phyloP scores from a whole-genome alignment of 805 yeast species.

The Nematodospora valgi region DNA sequence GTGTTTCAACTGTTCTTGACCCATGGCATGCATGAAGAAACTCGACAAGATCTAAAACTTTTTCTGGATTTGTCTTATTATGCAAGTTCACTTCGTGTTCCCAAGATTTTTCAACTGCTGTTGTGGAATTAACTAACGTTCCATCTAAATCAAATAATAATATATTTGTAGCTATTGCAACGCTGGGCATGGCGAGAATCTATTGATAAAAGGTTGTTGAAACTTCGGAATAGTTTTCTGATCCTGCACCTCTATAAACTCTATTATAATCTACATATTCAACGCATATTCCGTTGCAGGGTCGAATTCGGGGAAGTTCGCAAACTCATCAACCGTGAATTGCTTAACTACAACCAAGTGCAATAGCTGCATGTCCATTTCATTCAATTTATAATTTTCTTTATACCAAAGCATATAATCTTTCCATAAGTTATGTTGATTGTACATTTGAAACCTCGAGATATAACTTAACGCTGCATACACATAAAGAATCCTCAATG shows the following conservation, averaged over 20 bases:
- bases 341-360: conserved; percentile 5
- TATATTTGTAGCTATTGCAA: conserved; percentile 1
- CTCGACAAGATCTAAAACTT: conserved; percentile 7
- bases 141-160: conserved; percentile 20
- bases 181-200: neutral
- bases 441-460: conserved; percentile 19
- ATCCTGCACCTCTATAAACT: too few relatives aligned
- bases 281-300: conserved; percentile 8
- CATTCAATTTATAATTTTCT: conserved; percentile 8
- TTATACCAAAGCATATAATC: conserved; percentile 21
- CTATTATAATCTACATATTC: conserved; percentile 1
- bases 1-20: conserved; percentile 13
- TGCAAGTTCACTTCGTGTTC: conserved; percentile 11
- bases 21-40: conserved; percentile 17
- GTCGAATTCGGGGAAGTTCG: conserved; percentile 1
- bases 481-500: conserved; percentile 22
- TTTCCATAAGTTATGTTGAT: conserved; percentile 24
- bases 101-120: conserved; percentile 18
- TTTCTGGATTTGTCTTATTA: conserved; percentile 13
- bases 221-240: too few relatives aligned
- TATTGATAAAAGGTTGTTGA: too few relatives aligned
- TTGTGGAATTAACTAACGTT: conserved; percentile 16
- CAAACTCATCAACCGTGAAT: conserved; percentile 2
- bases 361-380: conserved; percentile 13
- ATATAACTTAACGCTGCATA: conserved; percentile 18